phyloP scores from a whole-genome alignment of 2,329 filamentous ascomycete species.

The Dothistroma pini region DNA sequence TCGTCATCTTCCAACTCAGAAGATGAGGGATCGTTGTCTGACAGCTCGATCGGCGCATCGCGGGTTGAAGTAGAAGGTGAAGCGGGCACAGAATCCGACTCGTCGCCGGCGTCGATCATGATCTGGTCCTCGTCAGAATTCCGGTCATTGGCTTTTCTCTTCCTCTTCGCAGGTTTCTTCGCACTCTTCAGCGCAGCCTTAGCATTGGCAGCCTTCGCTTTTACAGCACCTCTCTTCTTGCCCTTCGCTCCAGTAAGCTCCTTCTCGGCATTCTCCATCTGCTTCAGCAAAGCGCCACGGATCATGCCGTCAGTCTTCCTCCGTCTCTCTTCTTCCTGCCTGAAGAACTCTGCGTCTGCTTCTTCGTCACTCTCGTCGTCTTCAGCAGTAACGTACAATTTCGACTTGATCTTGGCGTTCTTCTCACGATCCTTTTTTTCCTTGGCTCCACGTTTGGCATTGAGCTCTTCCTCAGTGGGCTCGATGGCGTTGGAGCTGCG shows the following conservation, averaged over 20 bases:
- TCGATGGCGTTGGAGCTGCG: constrained; percentile 49
- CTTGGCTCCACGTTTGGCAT: constrained; percentile 59
- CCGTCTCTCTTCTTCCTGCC: constrained; percentile 65
- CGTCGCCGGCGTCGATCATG: constrained; percentile 16
- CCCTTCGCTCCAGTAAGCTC: constrained; percentile 23
- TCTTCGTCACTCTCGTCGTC: constrained; percentile 89
- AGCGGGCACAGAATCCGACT: constrained; percentile 6
- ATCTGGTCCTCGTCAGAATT: constrained; percentile 25
- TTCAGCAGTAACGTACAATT: constrained; percentile 72
- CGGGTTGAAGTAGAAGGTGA: not conserved
- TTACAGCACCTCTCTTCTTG: constrained; percentile 22
- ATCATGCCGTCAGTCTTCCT: constrained; percentile 52
- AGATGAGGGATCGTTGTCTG: constrained; percentile 11
- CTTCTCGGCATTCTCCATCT: constrained; percentile 33
- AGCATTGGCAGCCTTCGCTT: constrained; percentile 16
- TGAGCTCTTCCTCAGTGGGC: constrained; percentile 58
- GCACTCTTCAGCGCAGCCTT: constrained; percentile 12
- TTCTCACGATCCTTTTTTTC: constrained; percentile 72
- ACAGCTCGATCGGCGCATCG: constrained; percentile 16
- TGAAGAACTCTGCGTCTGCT: constrained; percentile 71
- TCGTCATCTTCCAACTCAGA: constrained; percentile 15
- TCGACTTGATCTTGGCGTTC: constrained; percentile 75
- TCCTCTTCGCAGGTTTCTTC: constrained; percentile 10
- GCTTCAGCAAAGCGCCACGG: constrained; percentile 47
- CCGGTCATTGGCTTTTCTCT: constrained; percentile 9